These are phyloP conservation scores for Puccinia hordei DNA, from an alignment of 1,284 basidiomycete genomes.

Conservation along the genomic window DNA sequence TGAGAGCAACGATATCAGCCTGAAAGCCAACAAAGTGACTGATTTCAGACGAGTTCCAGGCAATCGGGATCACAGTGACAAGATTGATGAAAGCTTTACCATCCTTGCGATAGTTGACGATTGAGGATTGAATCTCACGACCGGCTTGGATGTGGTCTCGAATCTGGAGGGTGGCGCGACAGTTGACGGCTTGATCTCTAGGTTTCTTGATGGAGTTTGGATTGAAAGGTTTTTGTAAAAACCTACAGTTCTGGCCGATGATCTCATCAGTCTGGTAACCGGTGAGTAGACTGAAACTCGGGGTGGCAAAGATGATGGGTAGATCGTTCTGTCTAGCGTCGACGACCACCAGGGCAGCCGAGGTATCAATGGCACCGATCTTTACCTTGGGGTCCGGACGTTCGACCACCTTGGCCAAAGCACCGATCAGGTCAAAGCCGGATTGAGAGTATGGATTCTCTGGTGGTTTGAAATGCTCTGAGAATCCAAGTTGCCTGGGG, in stretches of 20 bases:
- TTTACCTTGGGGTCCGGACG: slow-evolving; percentile 74
- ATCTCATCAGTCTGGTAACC: slow-evolving; percentile 70
- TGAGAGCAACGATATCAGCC: slow-evolving; percentile 18
- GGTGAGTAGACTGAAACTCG: slow-evolving; percentile 76
- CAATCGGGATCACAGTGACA: slow-evolving; percentile 58
- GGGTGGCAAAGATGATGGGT: slow-evolving; percentile 85
- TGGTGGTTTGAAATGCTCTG: slow-evolving; percentile 48
- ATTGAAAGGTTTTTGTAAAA: slow-evolving; percentile 17
- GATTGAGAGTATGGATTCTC: slow-evolving; percentile 73
- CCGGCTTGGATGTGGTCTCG: slow-evolving; percentile 69
- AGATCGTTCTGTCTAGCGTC: slow-evolving; percentile 77
- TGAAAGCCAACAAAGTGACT: slow-evolving; percentile 38
- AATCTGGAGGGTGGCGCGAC: slow-evolving; percentile 71
- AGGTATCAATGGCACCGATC: slow-evolving; percentile 86
- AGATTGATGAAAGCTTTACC: slow-evolving; percentile 72
- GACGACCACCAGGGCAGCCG: slow-evolving; percentile 83
- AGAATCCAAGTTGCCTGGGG: slow-evolving; percentile 10
- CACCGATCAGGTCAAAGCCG: slow-evolving; percentile 83
- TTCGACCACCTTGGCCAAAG: slow-evolving; percentile 74
- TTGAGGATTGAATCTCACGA: slow-evolving; percentile 82
- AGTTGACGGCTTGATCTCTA: slow-evolving; percentile 69
- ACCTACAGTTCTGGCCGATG: slow-evolving; percentile 57
- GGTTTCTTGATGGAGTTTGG: slow-evolving; percentile 64
- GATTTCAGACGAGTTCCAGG: slow-evolving; percentile 7
- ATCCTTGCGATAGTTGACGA: slow-evolving; percentile 85